Evolutionary conservation across 192 early-diverging fungal species (phyloP).

Genomic region (Piromyces finnis): DNA sequence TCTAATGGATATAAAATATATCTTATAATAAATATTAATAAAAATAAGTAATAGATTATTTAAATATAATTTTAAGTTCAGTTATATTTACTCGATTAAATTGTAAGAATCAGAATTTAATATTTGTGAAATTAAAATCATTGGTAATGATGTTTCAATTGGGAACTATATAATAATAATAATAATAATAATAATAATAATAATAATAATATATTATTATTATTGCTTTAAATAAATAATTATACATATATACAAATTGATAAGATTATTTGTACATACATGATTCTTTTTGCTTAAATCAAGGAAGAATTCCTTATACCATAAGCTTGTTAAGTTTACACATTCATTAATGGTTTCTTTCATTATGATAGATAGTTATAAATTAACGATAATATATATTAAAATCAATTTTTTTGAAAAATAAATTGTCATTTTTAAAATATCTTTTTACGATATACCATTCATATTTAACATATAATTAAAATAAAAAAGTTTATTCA

Average conservation of each 20-base stretch:
- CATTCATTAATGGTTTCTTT: neutral
- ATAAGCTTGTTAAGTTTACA: conserved; percentile 20
- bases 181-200: neutral
- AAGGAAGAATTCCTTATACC: conserved; percentile 39
- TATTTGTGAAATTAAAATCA: conserved; percentile 25
- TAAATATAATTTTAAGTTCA: too few species aligned
- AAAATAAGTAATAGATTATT: too few species aligned
- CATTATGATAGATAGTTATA: too few species aligned
- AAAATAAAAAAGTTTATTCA: conserved; percentile 5
- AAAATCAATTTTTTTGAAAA: too few species aligned
- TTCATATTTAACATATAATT: conserved; percentile 14
- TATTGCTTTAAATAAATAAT: too few species aligned
- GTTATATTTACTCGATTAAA: conserved; percentile 11
- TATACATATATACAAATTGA: too few species aligned
- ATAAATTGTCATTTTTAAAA: too few species aligned
- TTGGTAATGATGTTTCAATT: conserved; percentile 30
- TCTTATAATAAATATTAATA: conserved; percentile 3
- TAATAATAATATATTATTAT: too few species aligned
- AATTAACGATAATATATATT: too few species aligned
- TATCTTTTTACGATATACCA: conserved; percentile 9
- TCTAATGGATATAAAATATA: conserved; percentile 20
- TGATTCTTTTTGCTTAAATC: conserved; percentile 27
- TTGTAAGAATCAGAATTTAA: conserved; percentile 15
- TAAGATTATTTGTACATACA: neutral
- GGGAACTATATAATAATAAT: conserved; percentile 13